phyloP scores from a whole-genome alignment of 768 basidiomycete species.

The Rhodotorula diobovata region DNA sequence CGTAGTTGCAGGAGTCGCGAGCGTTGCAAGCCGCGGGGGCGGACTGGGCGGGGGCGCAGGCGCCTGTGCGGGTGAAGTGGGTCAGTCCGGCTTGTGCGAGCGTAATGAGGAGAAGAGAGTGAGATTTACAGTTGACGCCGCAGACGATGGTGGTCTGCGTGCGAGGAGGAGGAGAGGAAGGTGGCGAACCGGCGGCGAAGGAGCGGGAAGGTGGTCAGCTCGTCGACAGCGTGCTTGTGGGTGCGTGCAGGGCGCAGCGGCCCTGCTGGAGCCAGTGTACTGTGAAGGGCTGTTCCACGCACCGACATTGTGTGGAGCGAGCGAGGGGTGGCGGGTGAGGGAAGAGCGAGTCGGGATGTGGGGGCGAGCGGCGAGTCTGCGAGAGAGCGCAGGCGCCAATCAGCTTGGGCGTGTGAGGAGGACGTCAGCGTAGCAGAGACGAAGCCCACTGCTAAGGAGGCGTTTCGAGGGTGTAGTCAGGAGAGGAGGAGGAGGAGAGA shows the following conservation, averaged over 20 bases:
- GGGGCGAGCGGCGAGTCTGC: not conserved
- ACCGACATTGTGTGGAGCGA: not conserved
- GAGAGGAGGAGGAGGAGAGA: no score
- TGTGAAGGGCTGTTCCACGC: not conserved
- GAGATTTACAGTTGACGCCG: slow-evolving; percentile 15
- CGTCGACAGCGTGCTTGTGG: no score
- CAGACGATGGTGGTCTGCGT: slow-evolving; percentile 10
- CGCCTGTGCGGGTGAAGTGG: not conserved
- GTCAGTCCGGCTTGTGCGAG: not conserved
- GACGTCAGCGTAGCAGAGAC: not conserved
- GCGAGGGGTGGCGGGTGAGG: not conserved
- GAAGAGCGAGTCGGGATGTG: not conserved
- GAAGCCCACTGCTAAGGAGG: no score
- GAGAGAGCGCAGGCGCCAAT: not conserved
- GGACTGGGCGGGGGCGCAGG: not conserved
- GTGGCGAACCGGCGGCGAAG: not conserved
- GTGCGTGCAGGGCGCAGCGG: not conserved
- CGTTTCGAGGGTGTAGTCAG: no score
- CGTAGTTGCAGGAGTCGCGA: slow-evolving; percentile 11
- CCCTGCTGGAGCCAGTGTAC: no score
- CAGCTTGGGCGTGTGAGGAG: not conserved
- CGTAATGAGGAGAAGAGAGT: no score
- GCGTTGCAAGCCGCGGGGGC: not conserved
- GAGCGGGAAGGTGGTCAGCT: not conserved
- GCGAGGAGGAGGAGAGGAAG: not conserved